Conservation (phyloP, 1,284 basidiomycete genomes). For the Ceratobasidium sp. region DNA sequence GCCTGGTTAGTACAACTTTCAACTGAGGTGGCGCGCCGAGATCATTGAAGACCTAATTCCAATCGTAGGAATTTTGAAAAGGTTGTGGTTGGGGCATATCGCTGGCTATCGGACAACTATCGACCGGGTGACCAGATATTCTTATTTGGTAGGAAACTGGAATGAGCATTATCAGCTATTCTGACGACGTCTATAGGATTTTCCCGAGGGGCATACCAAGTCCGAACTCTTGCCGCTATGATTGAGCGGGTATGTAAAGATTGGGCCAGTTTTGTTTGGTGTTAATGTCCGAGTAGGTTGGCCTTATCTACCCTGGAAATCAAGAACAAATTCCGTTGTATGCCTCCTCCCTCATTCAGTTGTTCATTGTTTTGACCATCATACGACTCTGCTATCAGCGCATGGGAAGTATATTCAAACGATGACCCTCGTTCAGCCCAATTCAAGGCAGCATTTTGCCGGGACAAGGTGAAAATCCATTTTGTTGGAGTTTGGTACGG, state of each 20-base stretch:
- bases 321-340: constrained; percentile 52
- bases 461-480: constrained; percentile 48
- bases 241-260: constrained; percentile 50
- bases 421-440: constrained; percentile 40
- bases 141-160: constrained; percentile 37
- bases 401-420: constrained; percentile 52
- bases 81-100: constrained; percentile 39
- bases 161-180: background rate
- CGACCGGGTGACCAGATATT: constrained; percentile 38
- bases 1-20: constrained; percentile 36
- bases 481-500: constrained; percentile 54
- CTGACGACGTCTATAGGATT: constrained; percentile 50
- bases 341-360: constrained; percentile 33
- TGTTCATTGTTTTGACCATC: background rate
- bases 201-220: constrained; percentile 59
- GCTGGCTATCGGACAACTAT: constrained; percentile 40
- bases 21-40: no score
- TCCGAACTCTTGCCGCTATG: constrained; percentile 55
- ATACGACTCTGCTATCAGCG: constrained; percentile 46
- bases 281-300: constrained; percentile 46
- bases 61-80: constrained; percentile 38
- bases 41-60: background rate
- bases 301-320: constrained; percentile 50
- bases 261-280: background rate
- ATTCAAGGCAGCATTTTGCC: constrained; percentile 54